Conservation (phyloP, 2,329 filamentous ascomycete species). For the Hortaea sp. region DNA sequence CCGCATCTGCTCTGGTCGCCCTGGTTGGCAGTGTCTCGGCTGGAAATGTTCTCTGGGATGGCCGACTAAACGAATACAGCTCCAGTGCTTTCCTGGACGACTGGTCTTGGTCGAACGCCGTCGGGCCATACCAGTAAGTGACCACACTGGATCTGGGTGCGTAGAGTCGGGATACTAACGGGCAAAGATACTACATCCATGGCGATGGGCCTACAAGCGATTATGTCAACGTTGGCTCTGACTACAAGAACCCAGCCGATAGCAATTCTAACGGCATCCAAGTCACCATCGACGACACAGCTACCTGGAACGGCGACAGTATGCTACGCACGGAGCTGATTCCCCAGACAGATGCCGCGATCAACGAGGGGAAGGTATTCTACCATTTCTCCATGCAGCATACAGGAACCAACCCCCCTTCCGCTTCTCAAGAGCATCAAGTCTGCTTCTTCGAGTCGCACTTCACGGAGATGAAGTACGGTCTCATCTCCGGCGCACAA, state of each 20-base stretch:
- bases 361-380: constrained; percentile 56
- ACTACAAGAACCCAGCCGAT: constrained; percentile 58
- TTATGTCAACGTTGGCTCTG: constrained; percentile 52
- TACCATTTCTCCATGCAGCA: constrained; percentile 64
- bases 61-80: constrained; percentile 52
- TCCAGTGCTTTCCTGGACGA: constrained; percentile 46
- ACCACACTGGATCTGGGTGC: too few species aligned
- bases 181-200: constrained; percentile 56
- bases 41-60: constrained; percentile 52
- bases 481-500: constrained; percentile 44
- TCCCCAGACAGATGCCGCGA: constrained; percentile 55
- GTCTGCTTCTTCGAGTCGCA: constrained; percentile 56
- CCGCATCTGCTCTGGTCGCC: constrained; percentile 10
- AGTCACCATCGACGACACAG: constrained; percentile 53
- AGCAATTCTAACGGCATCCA: constrained; percentile 52
- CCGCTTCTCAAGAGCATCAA: constrained; percentile 57
- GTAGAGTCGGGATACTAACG: too few species aligned
- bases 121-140: constrained; percentile 52
- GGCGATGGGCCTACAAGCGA: constrained; percentile 45
- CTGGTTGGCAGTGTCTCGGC: constrained; percentile 20
- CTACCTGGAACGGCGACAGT: constrained; percentile 59
- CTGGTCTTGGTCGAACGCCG: constrained; percentile 53
- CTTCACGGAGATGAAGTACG: constrained; percentile 66
- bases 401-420: constrained; percentile 49
- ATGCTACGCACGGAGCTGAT: constrained; percentile 60